phyloP scores from a whole-genome alignment of 352 stramenopile species.

The Phytophthora cactorum region DNA sequence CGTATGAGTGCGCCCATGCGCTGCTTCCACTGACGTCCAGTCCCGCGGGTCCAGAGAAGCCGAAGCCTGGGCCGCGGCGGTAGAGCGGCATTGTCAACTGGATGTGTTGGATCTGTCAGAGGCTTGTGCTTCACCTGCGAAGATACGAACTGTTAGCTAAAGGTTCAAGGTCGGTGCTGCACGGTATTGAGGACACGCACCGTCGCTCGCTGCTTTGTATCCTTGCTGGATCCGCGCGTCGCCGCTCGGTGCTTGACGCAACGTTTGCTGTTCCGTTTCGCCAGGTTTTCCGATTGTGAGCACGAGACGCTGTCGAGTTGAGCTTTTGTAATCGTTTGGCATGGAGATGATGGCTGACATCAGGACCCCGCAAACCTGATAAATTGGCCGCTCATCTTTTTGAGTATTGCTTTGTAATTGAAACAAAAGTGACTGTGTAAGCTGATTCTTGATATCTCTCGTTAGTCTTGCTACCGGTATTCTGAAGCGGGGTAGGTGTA shows the following conservation, averaged over 20 bases:
- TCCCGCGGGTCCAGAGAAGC: slow-evolving; percentile 22
- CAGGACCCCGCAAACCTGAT: background rate
- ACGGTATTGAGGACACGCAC: slow-evolving; percentile 19
- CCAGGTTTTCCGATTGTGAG: slow-evolving; percentile 25
- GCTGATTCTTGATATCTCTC: background rate
- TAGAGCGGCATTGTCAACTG: slow-evolving; percentile 55
- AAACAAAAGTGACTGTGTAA: background rate
- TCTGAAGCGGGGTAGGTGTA: slow-evolving; percentile 26
- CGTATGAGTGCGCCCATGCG: slow-evolving; percentile 54
- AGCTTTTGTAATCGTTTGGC: background rate
- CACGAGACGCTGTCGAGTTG: slow-evolving; percentile 12
- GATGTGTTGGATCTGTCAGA: background rate
- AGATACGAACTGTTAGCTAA: slow-evolving; percentile 15
- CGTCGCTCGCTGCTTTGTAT: slow-evolving; percentile 22
- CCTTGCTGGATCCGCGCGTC: slow-evolving; percentile 13
- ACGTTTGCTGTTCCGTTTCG: slow-evolving; percentile 9
- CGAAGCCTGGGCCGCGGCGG: slow-evolving; percentile 63
- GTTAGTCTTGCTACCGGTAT: background rate
- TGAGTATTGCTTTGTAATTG: background rate
- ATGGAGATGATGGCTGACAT: slow-evolving; percentile 8
- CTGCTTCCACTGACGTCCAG: slow-evolving; percentile 35
- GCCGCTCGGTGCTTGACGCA: background rate
- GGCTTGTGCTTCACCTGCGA: slow-evolving; percentile 1
- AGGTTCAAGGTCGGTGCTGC: slow-evolving; percentile 18
- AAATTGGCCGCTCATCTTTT: no score